Evolutionary conservation across 345 rosid genomes (phyloP).

Genomic region (Geranium rotundifolium): DNA sequence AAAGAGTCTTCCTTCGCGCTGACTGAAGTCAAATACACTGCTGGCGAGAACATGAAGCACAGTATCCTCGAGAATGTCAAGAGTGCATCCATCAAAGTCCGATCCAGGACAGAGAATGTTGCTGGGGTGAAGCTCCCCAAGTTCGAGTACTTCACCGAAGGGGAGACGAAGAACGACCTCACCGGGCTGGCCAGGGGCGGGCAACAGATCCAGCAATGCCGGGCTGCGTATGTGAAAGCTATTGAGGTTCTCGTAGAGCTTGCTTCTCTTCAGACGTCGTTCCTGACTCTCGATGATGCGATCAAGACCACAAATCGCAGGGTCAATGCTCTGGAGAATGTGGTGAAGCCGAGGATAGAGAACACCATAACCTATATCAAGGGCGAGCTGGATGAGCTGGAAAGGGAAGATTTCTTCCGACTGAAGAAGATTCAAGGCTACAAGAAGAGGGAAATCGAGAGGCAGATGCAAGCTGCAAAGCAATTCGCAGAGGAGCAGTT

Average conservation of each 20-base stretch:
- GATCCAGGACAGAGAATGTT: slow-evolving; percentile 68
- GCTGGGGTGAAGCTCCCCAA: slow-evolving; percentile 92
- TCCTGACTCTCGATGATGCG: slow-evolving; percentile 75
- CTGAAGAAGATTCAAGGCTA: slow-evolving; percentile 68
- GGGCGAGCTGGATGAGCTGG: slow-evolving; percentile 89
- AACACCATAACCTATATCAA: slow-evolving; percentile 76
- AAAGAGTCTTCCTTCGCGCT: slow-evolving; percentile 72
- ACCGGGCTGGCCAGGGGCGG: slow-evolving; percentile 95
- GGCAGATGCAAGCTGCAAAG: slow-evolving; percentile 34
- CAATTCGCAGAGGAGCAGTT: slow-evolving; percentile 59
- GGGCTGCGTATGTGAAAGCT: slow-evolving; percentile 78
- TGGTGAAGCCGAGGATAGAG: slow-evolving; percentile 80
- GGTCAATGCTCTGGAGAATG: slow-evolving; percentile 88
- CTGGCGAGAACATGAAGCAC: slow-evolving; percentile 79
- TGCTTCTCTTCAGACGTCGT: slow-evolving; percentile 90
- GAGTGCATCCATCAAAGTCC: slow-evolving; percentile 68
- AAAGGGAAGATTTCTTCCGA: slow-evolving; percentile 89
- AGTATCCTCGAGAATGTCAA: slow-evolving; percentile 73
- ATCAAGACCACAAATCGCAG: slow-evolving; percentile 91
- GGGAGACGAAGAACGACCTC: slow-evolving; percentile 79
- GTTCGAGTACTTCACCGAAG: slow-evolving; percentile 72
- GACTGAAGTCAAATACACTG: slow-evolving; percentile 75
- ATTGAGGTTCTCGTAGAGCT: slow-evolving; percentile 89
- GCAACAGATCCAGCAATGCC: slow-evolving; percentile 80
- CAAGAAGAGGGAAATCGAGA: slow-evolving; percentile 37